Evolutionary conservation across 2,329 filamentous ascomycete species (phyloP), one percentile per base, ranked within the genome.

Genomic region (Zopfia rhizophila): DNA sequence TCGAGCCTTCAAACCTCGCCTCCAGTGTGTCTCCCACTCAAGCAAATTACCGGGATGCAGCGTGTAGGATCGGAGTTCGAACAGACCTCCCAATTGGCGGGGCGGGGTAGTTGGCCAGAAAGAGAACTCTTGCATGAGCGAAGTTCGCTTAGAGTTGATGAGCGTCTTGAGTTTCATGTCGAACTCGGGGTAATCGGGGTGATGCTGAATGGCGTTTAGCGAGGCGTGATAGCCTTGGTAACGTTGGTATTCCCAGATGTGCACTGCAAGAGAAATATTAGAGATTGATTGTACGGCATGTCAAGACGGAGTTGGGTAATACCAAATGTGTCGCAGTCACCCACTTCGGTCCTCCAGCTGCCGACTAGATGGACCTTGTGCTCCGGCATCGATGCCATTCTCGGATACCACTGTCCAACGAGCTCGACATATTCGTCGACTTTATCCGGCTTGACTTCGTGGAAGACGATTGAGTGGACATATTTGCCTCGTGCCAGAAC

Each of bases 201-300:
- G 90, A 60, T 82, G 78, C 50, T 90, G 85, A 58, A 97, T 96
- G 60, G 82, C 84, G 77, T 97, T 84, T 33, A 96, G 82, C 14
- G 94, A 97, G 50, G 88, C 86, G 74, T 99, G 94, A 74, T 97
- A 97, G 51, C 94, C 94, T 61, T 92, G 83, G 76, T 97, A 99
- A 63, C 92, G 88, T 75, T 97, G 92, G 74, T 99, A 99, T 74
- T 99, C 94, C 94, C 94, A 99, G 66, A 99, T 99, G 72, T 99
- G 94, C 38, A 99, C 94, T 97, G 62, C 39, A 22, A n/a, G n/a
- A n/a, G n/a, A n/a, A n/a, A n/a, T n/a, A n/a, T n/a, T 46, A 18
- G n/a, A 7, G n/a, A 36, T 57, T 56, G 38, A 38, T 43, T 55
- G 5, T 60, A 41, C 19, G 21, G 23, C 40, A 22, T 12, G 10